Conservation (phyloP, 768 basidiomycete genomes). For the Royoungia palumana region DNA sequence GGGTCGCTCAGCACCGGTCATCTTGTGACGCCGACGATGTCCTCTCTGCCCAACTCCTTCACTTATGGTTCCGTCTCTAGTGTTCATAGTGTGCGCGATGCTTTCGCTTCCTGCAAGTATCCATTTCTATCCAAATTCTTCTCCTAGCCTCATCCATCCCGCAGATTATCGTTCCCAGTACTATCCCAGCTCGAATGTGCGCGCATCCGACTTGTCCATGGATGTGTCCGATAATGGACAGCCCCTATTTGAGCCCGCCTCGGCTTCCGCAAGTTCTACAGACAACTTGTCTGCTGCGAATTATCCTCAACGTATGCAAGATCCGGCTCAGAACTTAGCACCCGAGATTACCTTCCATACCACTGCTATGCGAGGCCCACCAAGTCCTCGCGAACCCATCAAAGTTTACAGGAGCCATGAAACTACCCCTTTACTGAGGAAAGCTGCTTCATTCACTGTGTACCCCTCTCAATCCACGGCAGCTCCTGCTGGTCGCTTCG, state of each 20-base stretch:
- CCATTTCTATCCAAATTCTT: neutral
- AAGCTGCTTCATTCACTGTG: conserved; percentile 36
- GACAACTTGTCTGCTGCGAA: conserved; percentile 7
- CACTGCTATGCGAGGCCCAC: conserved; percentile 10
- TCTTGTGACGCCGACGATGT: conserved; percentile 27
- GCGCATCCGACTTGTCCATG: conserved; percentile 43
- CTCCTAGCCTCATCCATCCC: conserved; percentile 4
- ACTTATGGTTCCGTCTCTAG: conserved; percentile 48
- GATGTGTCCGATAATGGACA: conserved; percentile 36
- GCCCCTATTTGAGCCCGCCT: conserved; percentile 2
- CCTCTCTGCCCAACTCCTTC: conserved; percentile 46
- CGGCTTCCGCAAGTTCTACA: neutral
- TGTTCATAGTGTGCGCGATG: conserved; percentile 49
- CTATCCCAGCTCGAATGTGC: conserved; percentile 57
- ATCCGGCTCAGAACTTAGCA: neutral
- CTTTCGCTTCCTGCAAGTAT: conserved; percentile 56
- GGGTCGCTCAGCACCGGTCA: too few species aligned
- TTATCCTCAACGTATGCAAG: neutral
- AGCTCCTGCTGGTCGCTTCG: neutral
- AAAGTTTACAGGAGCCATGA: conserved; percentile 8
- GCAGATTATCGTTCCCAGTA: conserved; percentile 69
- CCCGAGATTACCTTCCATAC: conserved; percentile 21
- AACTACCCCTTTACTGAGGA: conserved; percentile 41
- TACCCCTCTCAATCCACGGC: conserved; percentile 3
- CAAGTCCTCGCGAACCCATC: neutral